Evolutionary conservation across 2,329 filamentous ascomycete species (phyloP).

Genomic region (Pseudocercospora fuligena): DNA sequence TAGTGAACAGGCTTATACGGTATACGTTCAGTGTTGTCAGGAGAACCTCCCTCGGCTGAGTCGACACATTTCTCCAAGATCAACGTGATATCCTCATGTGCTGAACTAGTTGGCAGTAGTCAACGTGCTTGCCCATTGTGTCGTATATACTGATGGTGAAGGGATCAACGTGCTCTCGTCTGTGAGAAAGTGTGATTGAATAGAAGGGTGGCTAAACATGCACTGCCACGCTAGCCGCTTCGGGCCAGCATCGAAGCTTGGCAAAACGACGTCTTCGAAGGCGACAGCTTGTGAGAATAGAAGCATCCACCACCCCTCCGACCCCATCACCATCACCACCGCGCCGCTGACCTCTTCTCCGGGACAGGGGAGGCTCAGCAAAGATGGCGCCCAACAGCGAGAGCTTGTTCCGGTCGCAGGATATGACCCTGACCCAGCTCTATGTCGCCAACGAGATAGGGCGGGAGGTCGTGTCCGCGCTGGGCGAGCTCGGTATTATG

Average conservation of each 20-base stretch:
- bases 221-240: neutral
- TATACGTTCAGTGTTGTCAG: neutral
- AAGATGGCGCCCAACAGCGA: slow-evolving; percentile 70
- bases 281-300: slow-evolving; percentile 1
- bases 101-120: too few species aligned
- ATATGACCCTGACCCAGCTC: slow-evolving; percentile 99
- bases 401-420: slow-evolving; percentile 98
- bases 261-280: neutral
- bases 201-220: neutral
- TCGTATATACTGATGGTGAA: neutral
- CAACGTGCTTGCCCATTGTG: neutral
- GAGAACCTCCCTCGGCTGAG: neutral
- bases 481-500: slow-evolving; percentile 94
- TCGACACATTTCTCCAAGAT: neutral
- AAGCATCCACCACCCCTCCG: slow-evolving; percentile 14
- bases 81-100: too few species aligned
- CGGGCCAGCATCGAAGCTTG: neutral
- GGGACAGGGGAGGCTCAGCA: slow-evolving; percentile 23
- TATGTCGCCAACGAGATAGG: slow-evolving; percentile 99
- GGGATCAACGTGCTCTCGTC: neutral
- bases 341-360: slow-evolving; percentile 20
- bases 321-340: neutral
- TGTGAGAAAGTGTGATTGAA: neutral
- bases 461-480: slow-evolving; percentile 92
- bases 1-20: neutral